Evolutionary conservation across 345 rosid species (phyloP), one percentile per base, ranked within the genome.

Genomic region (Physaria fendleri): DNA sequence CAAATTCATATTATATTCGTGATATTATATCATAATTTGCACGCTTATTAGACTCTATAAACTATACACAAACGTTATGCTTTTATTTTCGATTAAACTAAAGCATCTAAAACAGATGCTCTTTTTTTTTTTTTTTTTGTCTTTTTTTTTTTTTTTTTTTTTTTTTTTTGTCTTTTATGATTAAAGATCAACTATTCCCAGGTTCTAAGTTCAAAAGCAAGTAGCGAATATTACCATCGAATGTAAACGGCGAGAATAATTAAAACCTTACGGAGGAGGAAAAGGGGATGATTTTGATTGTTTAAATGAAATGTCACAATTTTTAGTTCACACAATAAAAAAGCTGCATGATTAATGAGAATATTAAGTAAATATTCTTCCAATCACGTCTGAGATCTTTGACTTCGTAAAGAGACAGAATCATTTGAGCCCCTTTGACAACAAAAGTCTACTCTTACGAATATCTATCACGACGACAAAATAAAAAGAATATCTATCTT

Each of bases 381-480:
- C 66, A 52, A 68, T 68, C 62, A 60, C 62, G 39, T 60, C 41
- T n/a, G 66, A 60, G 37, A 68, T 60, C 61, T 68, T 68, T 68
- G 73, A 68, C 67, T 60, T 47, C 35, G 21, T 60, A 60, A 68
- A 68, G 73, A 34, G 62, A 52, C 40, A n/a, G 73, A 68, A 68
- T 68, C 73, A 68, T 60, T 60, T 68, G 61, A 60, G 62, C 67
- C 73, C 67, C 73, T 52, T 68, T 60, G 73, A 68, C 62, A 52
- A 52, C 66, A 51, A 68, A 68, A 60, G 73, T 68, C 62, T 28
- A 68, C 73, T 60, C 62, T 41, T 13, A 17, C 43, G 56, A 68
- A 68, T 68, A 68, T 52, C 3, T 59, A 51, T 32, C 45, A 66
- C n/a, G n/a, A n/a, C n/a, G n/a, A n/a, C n/a, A n/a, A n/a, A n/a